Evolutionary conservation across 1,139 yeast genomes (phyloP), one percentile per base, ranked within the genome.

Genomic region (Candida sojae): DNA sequence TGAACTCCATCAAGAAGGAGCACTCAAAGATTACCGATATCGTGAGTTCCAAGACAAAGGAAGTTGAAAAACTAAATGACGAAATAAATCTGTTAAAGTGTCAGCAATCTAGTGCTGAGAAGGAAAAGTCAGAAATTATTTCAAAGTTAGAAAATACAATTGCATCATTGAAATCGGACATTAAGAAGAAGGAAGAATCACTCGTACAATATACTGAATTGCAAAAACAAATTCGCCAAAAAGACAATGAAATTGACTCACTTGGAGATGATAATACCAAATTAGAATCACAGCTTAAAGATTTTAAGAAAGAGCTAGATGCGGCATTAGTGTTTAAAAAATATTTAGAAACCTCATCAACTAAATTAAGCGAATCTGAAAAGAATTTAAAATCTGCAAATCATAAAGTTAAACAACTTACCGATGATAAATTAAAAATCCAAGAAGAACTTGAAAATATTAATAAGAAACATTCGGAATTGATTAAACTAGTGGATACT

Each of bases 21-120:
- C 45, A 44, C 17, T 35, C 36, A 2, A 42, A 45, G 10, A 35
- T 43, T 8, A 43, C 41, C 12, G 40, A 28, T 4, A 25, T 38
- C 7, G 37, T 53, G 6, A 32, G 48, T 21, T 43, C 39, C 9
- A 49, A 47, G 26, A 10, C 32, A 10, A 21, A 31, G 12, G 52
- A 47, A 38, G 41, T 45, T 39, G 29, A 60, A 2, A 51, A 46
- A 33, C 54, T 73, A 21, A 73, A 70, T 48, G 69, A 60, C 29
- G 42, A 32, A 6, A 29, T 45, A 13, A 39, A 38, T 34, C 40
- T 40, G 11, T 39, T 46, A 32, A 45, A 44, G 30, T 38, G 21
- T 11, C 39, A 38, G 10, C 38, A 44, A 12, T 41, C 29, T 29
- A 37, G 26, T 21, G 33, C 36, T n/a, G 13, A 23, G 12, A 37